A percentile compares a stretch with the other conserved stretches of the same genome.
Conservation (phyloP, 1,284 basidiomycete species). For the Xanthoconium separans region DNA sequence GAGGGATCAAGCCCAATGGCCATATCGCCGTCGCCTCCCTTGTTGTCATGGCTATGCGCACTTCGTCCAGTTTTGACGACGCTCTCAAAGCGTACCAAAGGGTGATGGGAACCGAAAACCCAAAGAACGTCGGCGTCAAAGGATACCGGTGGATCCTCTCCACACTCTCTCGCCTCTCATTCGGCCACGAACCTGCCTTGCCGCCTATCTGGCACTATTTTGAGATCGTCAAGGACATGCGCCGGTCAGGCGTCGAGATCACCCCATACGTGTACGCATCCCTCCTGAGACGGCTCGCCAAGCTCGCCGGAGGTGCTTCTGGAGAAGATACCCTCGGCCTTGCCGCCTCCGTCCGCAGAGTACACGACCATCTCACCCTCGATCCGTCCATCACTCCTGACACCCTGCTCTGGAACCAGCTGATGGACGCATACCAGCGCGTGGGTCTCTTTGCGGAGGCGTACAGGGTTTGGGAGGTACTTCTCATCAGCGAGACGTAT, state of each 20-base stretch:
- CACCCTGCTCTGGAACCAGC: slow-evolving; percentile 75
- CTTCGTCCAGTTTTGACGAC: slow-evolving; percentile 48
- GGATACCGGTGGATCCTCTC: slow-evolving; percentile 63
- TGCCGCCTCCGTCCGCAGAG: slow-evolving; percentile 54
- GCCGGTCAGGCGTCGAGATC: slow-evolving; percentile 56
- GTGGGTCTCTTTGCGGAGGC: slow-evolving; percentile 70
- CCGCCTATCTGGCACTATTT: slow-evolving; percentile 70
- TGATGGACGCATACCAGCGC: slow-evolving; percentile 89
- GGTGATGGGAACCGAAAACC: slow-evolving; percentile 37
- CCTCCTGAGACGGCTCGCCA: slow-evolving; percentile 58
- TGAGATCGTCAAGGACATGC: slow-evolving; percentile 85
- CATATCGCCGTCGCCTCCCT: slow-evolving; percentile 48
- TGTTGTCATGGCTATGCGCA: slow-evolving; percentile 60
- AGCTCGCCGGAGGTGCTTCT: slow-evolving; percentile 39
- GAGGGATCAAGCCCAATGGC: slow-evolving; percentile 37
- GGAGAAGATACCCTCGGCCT: slow-evolving; percentile 36
- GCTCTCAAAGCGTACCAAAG: slow-evolving; percentile 63
- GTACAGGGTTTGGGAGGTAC: slow-evolving; percentile 78
- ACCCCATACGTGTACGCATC: slow-evolving; percentile 69
- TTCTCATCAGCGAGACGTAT: slow-evolving; percentile 58
- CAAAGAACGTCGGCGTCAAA: slow-evolving; percentile 47
- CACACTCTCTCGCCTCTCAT: slow-evolving; percentile 58
- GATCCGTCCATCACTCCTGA: slow-evolving; percentile 78
- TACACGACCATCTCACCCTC: slow-evolving; percentile 78
- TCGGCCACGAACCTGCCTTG: slow-evolving; percentile 39